phyloP scores from a whole-genome alignment of 1,139 yeast species.

The Candida labiduridarum region DNA sequence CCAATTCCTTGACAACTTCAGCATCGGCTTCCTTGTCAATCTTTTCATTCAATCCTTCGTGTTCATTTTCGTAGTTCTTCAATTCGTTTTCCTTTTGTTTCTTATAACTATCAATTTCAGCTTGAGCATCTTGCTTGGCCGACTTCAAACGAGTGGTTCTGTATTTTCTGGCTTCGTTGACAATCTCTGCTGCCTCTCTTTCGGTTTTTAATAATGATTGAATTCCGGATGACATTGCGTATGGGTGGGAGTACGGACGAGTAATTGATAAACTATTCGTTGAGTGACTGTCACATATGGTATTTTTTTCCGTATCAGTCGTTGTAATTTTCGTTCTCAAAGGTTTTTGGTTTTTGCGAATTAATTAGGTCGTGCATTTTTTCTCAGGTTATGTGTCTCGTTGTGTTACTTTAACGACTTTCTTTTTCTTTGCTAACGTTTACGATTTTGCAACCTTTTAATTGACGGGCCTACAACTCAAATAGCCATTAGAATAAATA shows the following conservation, averaged over 20 bases:
- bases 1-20: constrained; percentile 59
- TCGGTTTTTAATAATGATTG: constrained; percentile 67
- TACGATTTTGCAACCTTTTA: too few species aligned
- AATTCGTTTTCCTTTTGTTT: constrained; percentile 82
- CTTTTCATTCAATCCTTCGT: constrained; percentile 65
- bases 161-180: constrained; percentile 84
- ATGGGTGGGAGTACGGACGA: background rate
- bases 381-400: background rate
- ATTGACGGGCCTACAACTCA: too few species aligned
- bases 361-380: constrained; percentile 3
- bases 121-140: constrained; percentile 90
- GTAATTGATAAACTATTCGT: background rate
- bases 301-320: constrained; percentile 1
- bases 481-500: background rate
- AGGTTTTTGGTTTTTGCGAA: background rate
- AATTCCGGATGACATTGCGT: constrained; percentile 38
- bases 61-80: constrained; percentile 67
- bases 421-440: background rate
- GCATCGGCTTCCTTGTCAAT: constrained; percentile 76
- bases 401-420: background rate
- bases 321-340: background rate
- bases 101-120: constrained; percentile 87
- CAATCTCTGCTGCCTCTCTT: constrained; percentile 94
- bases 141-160: constrained; percentile 90
- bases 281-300: background rate